These are phyloP conservation scores for Penicillium expansum DNA, from an alignment of 2,329 filamentous ascomycete genomes.

Conservation along the genomic window DNA sequence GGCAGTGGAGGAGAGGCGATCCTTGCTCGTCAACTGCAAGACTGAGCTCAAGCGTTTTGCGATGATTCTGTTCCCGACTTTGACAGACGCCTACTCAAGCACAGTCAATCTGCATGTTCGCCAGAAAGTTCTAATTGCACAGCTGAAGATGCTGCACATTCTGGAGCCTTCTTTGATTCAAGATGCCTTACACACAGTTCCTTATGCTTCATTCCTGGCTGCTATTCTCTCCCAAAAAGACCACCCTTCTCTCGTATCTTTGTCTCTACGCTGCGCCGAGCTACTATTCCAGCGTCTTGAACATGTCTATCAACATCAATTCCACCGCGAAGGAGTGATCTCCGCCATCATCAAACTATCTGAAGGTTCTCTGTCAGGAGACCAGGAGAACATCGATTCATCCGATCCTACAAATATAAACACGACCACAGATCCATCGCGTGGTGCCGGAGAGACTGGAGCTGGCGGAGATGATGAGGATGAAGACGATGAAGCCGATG, in stretches of 20 bases:
- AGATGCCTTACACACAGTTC: slow-evolving; percentile 80
- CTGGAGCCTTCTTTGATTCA: slow-evolving; percentile 80
- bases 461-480: slow-evolving; percentile 33
- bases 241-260: slow-evolving; percentile 80
- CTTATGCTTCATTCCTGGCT: slow-evolving; percentile 92
- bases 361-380: slow-evolving; percentile 37
- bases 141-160: slow-evolving; percentile 96
- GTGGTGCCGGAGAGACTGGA: slow-evolving; percentile 19
- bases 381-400: slow-evolving; percentile 17
- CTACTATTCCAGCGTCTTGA: slow-evolving; percentile 80
- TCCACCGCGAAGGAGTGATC: slow-evolving; percentile 95
- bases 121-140: slow-evolving; percentile 91
- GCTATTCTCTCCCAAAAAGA: slow-evolving; percentile 95
- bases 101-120: slow-evolving; percentile 93
- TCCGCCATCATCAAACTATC: slow-evolving; percentile 83
- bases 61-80: slow-evolving; percentile 85
- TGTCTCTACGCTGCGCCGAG: slow-evolving; percentile 84
- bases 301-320: slow-evolving; percentile 88
- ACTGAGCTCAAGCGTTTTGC: slow-evolving; percentile 86
- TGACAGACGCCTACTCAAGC: slow-evolving; percentile 96
- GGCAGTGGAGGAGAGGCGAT: slow-evolving; percentile 72
- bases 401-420: slow-evolving; percentile 3
- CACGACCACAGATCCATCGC: slow-evolving; percentile 9
- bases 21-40: slow-evolving; percentile 78
- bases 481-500: slow-evolving; percentile 55